These are phyloP conservation scores for Moricandia moricandioides DNA, from an alignment of 345 rosid genomes.

Conservation along the genomic window DNA sequence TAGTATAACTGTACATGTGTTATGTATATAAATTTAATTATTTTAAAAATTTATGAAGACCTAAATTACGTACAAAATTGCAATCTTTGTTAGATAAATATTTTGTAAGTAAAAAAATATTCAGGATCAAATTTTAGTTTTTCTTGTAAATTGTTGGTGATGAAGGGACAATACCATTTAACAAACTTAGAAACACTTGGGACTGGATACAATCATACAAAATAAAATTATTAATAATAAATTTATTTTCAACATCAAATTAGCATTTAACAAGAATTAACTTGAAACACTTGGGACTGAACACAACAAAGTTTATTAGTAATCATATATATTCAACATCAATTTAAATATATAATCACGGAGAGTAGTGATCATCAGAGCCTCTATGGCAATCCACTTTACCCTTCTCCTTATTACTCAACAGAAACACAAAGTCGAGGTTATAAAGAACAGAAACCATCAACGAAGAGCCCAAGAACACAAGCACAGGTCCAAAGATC, in stretches of 20 bases:
- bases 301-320: background rate
- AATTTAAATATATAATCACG: background rate
- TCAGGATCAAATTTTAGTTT: too few relatives aligned
- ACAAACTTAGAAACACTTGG: too few relatives aligned
- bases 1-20: too few relatives aligned
- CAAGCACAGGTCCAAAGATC: constrained; percentile 88
- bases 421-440: constrained; percentile 55
- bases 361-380: constrained; percentile 18
- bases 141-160: too few relatives aligned
- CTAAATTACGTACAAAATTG: too few relatives aligned
- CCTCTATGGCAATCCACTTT: constrained; percentile 36
- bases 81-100: too few relatives aligned
- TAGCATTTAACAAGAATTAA: background rate
- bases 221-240: background rate
- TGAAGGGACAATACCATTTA: too few relatives aligned
- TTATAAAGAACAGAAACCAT: constrained; percentile 75
- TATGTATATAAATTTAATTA: too few relatives aligned
- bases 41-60: too few relatives aligned
- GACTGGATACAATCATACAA: too few relatives aligned
- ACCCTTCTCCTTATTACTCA: constrained; percentile 26
- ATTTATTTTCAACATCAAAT: background rate
- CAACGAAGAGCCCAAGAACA: constrained; percentile 53
- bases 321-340: background rate
- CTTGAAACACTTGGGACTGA: background rate
- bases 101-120: too few relatives aligned